A percentile compares a stretch with the other conserved stretches of the same genome.
phyloP scores from a whole-genome alignment of 805 yeast species.

The Candida cerambycidarum region DNA sequence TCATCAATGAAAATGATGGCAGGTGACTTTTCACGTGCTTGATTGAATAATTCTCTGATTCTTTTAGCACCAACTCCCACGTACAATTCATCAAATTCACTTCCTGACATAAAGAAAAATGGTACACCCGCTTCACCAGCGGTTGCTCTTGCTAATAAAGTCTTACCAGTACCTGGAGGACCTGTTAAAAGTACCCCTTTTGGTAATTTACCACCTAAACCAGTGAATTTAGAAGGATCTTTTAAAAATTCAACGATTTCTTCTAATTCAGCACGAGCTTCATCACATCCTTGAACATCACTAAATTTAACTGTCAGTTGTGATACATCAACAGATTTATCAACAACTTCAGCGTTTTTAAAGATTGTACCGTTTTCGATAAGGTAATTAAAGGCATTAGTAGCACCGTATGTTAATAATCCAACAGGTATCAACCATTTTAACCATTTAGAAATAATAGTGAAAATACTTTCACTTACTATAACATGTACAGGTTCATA shows the following conservation, averaged over 20 bases:
- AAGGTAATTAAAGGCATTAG: slow-evolving; percentile 72
- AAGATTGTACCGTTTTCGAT: slow-evolving; percentile 82
- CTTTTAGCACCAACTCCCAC: slow-evolving; percentile 99
- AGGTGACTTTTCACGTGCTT: slow-evolving; percentile 94
- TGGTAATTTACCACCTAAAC: slow-evolving; percentile 95
- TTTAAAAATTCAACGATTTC: slow-evolving; percentile 97
- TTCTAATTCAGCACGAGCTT: slow-evolving; percentile 94
- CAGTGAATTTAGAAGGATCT: slow-evolving; percentile 95
- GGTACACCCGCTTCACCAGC: slow-evolving; percentile 99
- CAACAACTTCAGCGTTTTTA: slow-evolving; percentile 69
- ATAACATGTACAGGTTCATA: slow-evolving; percentile 92
- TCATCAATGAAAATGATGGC: slow-evolving; percentile 97
- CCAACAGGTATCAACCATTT: slow-evolving; percentile 86
- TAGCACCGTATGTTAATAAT: slow-evolving; percentile 74
- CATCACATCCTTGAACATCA: slow-evolving; percentile 97
- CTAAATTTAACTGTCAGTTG: slow-evolving; percentile 83
- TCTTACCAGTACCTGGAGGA: slow-evolving; percentile 99
- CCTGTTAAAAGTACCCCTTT: slow-evolving; percentile 96
- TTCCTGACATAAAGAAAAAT: slow-evolving; percentile 96
- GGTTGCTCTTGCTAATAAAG: slow-evolving; percentile 93
- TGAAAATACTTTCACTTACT: slow-evolving; percentile 79
- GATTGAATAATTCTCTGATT: slow-evolving; percentile 88
- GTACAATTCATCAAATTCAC: slow-evolving; percentile 95
- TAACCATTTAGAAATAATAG: slow-evolving; percentile 80
- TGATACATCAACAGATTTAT: slow-evolving; percentile 78